phyloP scores from a whole-genome alignment of 257 asterid genomes.

The Nicotiana noctiflora region DNA sequence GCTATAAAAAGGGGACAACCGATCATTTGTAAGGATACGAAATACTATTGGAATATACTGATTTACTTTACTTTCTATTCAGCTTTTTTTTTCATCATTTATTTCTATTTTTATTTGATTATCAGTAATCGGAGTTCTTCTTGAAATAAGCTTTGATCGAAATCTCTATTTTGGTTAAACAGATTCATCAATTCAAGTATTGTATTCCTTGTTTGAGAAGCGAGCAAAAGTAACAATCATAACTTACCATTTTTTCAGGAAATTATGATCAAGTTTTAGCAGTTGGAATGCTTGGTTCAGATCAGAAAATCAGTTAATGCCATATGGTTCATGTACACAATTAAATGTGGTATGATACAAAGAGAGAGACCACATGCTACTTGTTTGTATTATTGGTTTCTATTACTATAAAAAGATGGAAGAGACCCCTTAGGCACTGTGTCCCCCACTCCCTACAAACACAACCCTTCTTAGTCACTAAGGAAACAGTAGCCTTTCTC shows the following conservation, averaged over 20 bases:
- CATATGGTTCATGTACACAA: not conserved
- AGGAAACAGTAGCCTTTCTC: not conserved
- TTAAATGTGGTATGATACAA: not conserved
- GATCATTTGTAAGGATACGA: no score
- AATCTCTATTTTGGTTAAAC: no score
- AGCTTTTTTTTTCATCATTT: no score
- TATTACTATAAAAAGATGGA: conserved; percentile 6
- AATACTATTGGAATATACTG: no score
- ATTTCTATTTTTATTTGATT: no score
- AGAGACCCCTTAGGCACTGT: conserved; percentile 3
- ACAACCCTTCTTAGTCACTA: not conserved
- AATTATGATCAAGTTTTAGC: not conserved
- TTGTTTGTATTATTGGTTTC: conserved; percentile 3
- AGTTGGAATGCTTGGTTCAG: not conserved
- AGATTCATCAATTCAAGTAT: not conserved
- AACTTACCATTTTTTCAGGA: not conserved
- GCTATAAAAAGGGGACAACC: no score
- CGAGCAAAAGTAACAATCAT: not conserved
- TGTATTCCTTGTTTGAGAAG: not conserved
- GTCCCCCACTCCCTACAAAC: not conserved
- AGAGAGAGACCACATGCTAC: conserved; percentile 2
- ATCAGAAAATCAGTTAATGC: not conserved
- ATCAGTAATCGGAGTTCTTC: no score
- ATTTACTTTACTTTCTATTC: no score
- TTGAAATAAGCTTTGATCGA: no score